These are phyloP conservation scores for Parathielavia hyrcaniae DNA, from an alignment of 495 filamentous ascomycete genomes.

Conservation along the genomic window DNA sequence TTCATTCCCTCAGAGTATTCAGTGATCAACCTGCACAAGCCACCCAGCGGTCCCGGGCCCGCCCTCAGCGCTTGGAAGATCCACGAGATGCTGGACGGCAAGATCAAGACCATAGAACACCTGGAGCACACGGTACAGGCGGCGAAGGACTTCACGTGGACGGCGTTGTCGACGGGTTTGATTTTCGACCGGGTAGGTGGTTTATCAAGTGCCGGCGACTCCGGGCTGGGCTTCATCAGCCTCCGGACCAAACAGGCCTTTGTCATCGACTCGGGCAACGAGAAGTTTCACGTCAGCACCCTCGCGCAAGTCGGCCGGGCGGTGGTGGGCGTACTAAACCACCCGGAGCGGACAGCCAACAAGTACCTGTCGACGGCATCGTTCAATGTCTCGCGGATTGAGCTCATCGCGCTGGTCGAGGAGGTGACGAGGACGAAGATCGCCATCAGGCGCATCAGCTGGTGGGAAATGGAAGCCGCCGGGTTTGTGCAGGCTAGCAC, in stretches of 20 bases:
- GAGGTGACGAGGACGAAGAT: conserved; percentile 43
- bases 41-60: conserved; percentile 21
- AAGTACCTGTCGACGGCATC: conserved; percentile 45
- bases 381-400: conserved; percentile 48
- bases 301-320: conserved; percentile 44
- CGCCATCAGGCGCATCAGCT: conserved; percentile 31
- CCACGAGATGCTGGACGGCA: conserved; percentile 44
- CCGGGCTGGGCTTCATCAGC: conserved; percentile 36
- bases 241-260: conserved; percentile 39
- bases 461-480: conserved; percentile 40
- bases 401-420: conserved; percentile 47
- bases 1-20: conserved; percentile 62
- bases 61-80: conserved; percentile 26
- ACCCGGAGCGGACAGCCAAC: conserved; percentile 52
- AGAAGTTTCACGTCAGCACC: conserved; percentile 44
- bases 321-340: conserved; percentile 43
- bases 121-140: conserved; percentile 38
- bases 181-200: conserved; percentile 45
- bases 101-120: conserved; percentile 46
- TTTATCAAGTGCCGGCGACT: conserved; percentile 37
- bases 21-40: conserved; percentile 47
- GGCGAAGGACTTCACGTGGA: conserved; percentile 46
- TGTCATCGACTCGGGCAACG: conserved; percentile 51
- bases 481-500: conserved; percentile 39
- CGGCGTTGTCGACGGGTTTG: conserved; percentile 43